A percentile compares a stretch with the other conserved stretches of the same genome.
phyloP scores from a whole-genome alignment of 139 green algal genomes.

The Chlamydomonas sp. region DNA sequence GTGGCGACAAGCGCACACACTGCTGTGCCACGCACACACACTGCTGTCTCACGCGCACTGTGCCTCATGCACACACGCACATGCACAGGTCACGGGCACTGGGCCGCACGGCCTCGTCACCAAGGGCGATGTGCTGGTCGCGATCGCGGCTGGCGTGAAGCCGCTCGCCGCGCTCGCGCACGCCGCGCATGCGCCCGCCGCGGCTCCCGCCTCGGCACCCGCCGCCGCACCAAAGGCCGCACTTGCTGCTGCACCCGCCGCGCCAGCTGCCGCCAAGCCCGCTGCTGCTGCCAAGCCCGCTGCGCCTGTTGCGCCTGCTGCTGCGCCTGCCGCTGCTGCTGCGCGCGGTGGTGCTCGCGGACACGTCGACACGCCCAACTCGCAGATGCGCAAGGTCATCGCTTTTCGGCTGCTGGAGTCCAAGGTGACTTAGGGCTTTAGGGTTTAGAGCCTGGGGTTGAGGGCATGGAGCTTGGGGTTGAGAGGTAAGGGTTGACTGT shows the following conservation, averaged over 20 bases:
- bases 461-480: too few relatives aligned
- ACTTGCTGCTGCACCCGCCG: not conserved
- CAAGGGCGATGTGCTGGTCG: slow-evolving; percentile 81
- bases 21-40: not conserved
- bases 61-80: not conserved
- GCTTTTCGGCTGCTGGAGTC: slow-evolving; percentile 78
- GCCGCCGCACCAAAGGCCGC: not conserved
- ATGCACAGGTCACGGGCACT: slow-evolving; percentile 41
- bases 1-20: not conserved
- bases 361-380: slow-evolving; percentile 69
- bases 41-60: not conserved
- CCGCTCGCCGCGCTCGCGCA: not conserved
- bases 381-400: slow-evolving; percentile 80
- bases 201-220: slow-evolving; percentile 19
- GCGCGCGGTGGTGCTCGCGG: slow-evolving; percentile 14
- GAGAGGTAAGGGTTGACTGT: too few relatives aligned
- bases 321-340: not conserved
- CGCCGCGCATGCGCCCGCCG: not conserved
- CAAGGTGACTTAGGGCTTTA: slow-evolving; percentile 55
- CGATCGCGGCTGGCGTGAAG: slow-evolving; percentile 47
- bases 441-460: too few relatives aligned
- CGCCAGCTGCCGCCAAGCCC: not conserved
- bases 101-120: slow-evolving; percentile 75
- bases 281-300: not conserved
- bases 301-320: not conserved